Percentiles rank a stretch among this genome's conserved stretches.
phyloP scores from a whole-genome alignment of 176 grass and related monocot species.

The Oryza longistaminata region DNA sequence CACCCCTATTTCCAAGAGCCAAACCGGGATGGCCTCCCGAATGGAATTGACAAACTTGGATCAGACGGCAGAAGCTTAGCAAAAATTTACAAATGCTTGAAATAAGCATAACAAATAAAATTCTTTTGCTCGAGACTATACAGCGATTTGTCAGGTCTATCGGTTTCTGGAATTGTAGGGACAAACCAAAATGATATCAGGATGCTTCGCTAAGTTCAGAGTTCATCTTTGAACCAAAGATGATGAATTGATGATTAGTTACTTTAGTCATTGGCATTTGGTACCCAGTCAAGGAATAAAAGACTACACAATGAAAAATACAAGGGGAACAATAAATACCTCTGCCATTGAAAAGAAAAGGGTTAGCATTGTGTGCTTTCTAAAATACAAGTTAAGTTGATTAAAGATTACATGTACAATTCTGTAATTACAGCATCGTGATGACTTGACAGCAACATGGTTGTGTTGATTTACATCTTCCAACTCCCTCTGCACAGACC shows the following conservation, averaged over 20 bases:
- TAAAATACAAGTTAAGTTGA: background rate
- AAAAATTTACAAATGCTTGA: background rate
- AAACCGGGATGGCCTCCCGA: too few species aligned
- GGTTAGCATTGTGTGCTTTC: background rate
- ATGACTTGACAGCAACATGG: slow-evolving; percentile 9
- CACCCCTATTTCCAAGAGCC: too few species aligned
- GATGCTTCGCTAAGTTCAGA: too few species aligned
- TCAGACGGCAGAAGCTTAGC: too few species aligned
- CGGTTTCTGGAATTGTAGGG: too few species aligned
- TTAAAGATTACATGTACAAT: slow-evolving; percentile 37
- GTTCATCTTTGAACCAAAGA: background rate
- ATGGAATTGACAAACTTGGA: too few species aligned
- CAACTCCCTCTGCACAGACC: slow-evolving; percentile 31
- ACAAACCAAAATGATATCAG: too few species aligned
- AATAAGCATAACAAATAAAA: background rate
- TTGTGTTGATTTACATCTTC: slow-evolving; percentile 35
- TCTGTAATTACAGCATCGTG: slow-evolving; percentile 33
- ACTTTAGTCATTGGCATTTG: background rate
- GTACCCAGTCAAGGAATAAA: too few species aligned
- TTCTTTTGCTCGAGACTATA: background rate
- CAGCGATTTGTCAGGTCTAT: too few species aligned
- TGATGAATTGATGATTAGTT: background rate
- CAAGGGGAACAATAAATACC: background rate
- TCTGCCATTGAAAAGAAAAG: background rate
- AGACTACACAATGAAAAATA: background rate